Conservation (phyloP, 352 stramenopile genomes). For the Aphanomyces cochlioides region DNA sequence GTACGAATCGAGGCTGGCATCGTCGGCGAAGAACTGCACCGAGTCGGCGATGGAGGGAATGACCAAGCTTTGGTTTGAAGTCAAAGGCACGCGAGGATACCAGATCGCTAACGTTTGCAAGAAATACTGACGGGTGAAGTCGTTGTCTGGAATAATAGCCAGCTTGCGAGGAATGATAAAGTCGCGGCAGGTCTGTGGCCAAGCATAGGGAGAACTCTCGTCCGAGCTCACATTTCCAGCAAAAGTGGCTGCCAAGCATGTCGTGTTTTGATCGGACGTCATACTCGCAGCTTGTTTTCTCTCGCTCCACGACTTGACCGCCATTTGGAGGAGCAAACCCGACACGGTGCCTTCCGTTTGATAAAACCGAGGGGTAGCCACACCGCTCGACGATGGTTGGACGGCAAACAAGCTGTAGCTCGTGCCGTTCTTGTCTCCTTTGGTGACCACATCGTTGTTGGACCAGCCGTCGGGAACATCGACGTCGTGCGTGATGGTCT, state of each 20-base stretch:
- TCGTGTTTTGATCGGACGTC: background rate
- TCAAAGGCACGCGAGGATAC: constrained; percentile 49
- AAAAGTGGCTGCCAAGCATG: constrained; percentile 32
- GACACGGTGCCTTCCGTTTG: constrained; percentile 21
- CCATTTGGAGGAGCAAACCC: constrained; percentile 11
- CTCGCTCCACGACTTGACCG: background rate
- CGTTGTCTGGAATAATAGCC: constrained; percentile 49
- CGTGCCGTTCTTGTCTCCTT: constrained; percentile 39
- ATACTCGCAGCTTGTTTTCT: background rate
- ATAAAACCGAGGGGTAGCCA: background rate
- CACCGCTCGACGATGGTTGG: background rate
- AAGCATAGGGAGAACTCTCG: constrained; percentile 35
- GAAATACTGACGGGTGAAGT: constrained; percentile 60
- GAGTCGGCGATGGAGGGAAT: constrained; percentile 43
- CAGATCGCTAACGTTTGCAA: constrained; percentile 53
- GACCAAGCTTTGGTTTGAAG: constrained; percentile 17
- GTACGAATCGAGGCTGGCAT: constrained; percentile 36
- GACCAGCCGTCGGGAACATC: constrained; percentile 50
- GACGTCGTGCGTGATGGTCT: constrained; percentile 46
- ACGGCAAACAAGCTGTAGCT: constrained; percentile 47
- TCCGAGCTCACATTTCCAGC: constrained; percentile 40
- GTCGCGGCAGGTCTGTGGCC: constrained; percentile 40
- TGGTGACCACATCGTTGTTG: constrained; percentile 33
- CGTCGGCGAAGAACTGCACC: constrained; percentile 36
- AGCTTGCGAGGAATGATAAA: constrained; percentile 57